These are phyloP conservation scores for Leishmania guyanensis DNA, from an alignment of 208 protist species.

Conservation along the genomic window DNA sequence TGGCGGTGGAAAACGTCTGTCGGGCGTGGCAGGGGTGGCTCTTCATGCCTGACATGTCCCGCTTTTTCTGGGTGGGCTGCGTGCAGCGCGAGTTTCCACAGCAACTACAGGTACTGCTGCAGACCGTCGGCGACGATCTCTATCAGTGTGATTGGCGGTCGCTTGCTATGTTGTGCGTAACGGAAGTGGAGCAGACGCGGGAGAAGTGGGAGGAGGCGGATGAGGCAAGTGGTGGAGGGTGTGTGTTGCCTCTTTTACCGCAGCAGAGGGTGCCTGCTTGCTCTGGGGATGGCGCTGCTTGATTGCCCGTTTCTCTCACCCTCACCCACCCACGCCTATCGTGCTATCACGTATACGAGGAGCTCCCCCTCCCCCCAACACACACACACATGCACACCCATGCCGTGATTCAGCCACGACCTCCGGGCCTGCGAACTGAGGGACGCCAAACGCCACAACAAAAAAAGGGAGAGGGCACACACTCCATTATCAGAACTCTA, in stretches of 20 bases:
- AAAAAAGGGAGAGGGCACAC: neutral
- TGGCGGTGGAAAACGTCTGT: slow-evolving; percentile 66
- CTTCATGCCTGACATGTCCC: slow-evolving; percentile 38
- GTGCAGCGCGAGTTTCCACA: slow-evolving; percentile 79
- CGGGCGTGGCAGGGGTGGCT: slow-evolving; percentile 68
- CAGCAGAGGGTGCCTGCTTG: neutral
- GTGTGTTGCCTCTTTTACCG: neutral
- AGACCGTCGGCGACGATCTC: slow-evolving; percentile 42
- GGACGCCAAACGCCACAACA: neutral
- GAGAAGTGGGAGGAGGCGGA: slow-evolving; percentile 2
- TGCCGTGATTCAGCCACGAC: neutral
- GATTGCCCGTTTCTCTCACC: neutral
- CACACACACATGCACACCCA: neutral
- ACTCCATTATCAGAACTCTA: neutral
- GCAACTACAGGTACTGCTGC: slow-evolving; percentile 39
- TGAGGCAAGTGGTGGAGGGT: neutral
- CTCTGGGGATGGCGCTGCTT: neutral
- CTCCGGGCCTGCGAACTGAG: too few relatives aligned
- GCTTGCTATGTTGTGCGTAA: slow-evolving; percentile 71
- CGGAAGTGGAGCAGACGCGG: slow-evolving; percentile 29
- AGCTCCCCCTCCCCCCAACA: neutral
- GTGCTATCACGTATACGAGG: neutral
- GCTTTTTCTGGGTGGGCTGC: slow-evolving; percentile 70
- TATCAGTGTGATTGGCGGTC: slow-evolving; percentile 73
- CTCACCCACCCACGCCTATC: neutral